phyloP scores from a whole-genome alignment of 495 filamentous ascomycete species.

The Trypethelium eluteriae region DNA sequence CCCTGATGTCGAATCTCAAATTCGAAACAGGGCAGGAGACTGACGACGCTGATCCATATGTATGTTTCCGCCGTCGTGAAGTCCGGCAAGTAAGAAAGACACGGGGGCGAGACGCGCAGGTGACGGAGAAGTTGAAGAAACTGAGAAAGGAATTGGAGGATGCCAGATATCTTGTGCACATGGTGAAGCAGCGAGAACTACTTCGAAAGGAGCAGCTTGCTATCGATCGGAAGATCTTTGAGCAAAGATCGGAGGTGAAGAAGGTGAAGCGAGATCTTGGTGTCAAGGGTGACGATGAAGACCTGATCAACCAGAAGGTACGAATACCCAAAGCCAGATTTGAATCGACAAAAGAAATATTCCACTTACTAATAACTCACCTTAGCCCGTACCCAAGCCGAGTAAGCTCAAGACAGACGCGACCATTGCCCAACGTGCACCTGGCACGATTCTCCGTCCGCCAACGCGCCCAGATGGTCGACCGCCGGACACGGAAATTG shows the following conservation, averaged over 20 bases:
- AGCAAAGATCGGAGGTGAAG: constrained; percentile 70
- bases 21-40: constrained; percentile 88
- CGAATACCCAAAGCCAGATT: constrained; percentile 25
- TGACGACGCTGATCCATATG: constrained; percentile 92
- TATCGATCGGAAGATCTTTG: constrained; percentile 67
- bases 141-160: constrained; percentile 88
- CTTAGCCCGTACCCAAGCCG: constrained; percentile 34
- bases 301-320: constrained; percentile 83
- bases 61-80: constrained; percentile 95
- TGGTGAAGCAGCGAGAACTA: constrained; percentile 70
- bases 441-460: constrained; percentile 46
- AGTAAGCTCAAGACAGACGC: constrained; percentile 48
- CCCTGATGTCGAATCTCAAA: constrained; percentile 70
- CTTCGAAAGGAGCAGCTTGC: constrained; percentile 68
- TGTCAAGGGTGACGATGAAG: constrained; percentile 89
- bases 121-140: constrained; percentile 86
- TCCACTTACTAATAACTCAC: constrained; percentile 15
- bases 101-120: constrained; percentile 84
- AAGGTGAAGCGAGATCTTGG: constrained; percentile 59
- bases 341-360: neutral
- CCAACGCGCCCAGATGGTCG: constrained; percentile 63
- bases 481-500: constrained; percentile 65
- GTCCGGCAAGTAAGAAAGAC: constrained; percentile 92
- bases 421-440: constrained; percentile 26
- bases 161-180: constrained; percentile 66